Percentiles rank a stretch among this genome's conserved stretches.
Evolutionary conservation across 768 basidiomycete species (phyloP).

Genomic region (Coprinellus micaceus): DNA sequence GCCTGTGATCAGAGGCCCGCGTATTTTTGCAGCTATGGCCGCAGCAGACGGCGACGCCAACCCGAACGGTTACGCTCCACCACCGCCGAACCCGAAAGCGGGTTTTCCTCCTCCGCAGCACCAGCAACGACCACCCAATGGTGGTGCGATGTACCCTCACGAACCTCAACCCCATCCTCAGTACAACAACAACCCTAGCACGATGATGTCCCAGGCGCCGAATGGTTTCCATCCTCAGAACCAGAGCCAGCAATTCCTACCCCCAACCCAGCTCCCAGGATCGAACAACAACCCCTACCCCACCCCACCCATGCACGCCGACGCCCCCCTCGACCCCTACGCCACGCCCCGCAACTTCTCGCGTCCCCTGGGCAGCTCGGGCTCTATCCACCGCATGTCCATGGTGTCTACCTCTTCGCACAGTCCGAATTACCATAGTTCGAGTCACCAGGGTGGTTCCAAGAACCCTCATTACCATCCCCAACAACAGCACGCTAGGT

Average conservation of each 20-base stretch:
- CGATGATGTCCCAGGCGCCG: too few species aligned
- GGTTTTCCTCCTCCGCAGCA: too few species aligned
- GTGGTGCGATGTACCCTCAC: too few species aligned
- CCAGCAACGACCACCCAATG: too few species aligned
- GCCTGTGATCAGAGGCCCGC: slow-evolving; percentile 39
- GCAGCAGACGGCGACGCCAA: slow-evolving; percentile 16
- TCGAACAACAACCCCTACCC: background rate
- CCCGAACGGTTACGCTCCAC: background rate
- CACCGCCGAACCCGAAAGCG: too few species aligned
- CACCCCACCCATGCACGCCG: background rate
- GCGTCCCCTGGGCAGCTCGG: too few species aligned
- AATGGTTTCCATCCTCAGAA: background rate
- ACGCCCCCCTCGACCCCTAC: background rate
- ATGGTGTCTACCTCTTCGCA: too few species aligned
- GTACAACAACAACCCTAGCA: too few species aligned
- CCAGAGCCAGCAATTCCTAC: background rate
- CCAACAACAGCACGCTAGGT: background rate
- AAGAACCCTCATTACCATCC: too few species aligned
- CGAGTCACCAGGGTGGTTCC: too few species aligned
- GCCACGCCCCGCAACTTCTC: background rate
- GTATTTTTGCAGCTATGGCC: slow-evolving; percentile 62
- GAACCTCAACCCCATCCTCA: too few species aligned
- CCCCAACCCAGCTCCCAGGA: background rate
- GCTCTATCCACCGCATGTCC: too few species aligned
- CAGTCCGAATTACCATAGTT: background rate